Evolutionary conservation across 1,284 basidiomycete genomes (phyloP), one percentile per base, ranked within the genome.

Genomic region (Agaricales sp.): DNA sequence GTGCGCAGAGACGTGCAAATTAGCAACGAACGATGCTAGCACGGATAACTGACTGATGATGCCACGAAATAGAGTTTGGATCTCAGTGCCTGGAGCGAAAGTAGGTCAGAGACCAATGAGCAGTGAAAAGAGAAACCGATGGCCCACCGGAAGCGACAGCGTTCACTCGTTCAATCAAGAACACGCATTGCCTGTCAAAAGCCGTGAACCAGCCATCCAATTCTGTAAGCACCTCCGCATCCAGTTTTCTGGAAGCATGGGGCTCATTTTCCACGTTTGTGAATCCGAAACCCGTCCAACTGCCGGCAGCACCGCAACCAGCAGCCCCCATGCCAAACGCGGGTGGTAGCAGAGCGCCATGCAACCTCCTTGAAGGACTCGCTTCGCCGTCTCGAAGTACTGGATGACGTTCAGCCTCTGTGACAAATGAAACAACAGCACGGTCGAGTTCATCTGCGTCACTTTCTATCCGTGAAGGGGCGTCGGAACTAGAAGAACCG

Each of bases 251-350:
- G 16, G n/a, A n/a, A 8, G 39, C 39, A n/a, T 11, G 8, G 4
- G 39, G 16, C 39, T 41, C 39, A 6, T 68, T 68, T 23, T 77
- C 73, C 41, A 73, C 71, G 22, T 74, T 60, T 19, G 75, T 68
- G 26, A 85, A 89, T 22, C 87, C 87, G 54, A 87, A 83, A n/a
- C 87, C 87, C 57, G 77, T 85, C 87, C 86, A 89, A 21, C 67
- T 66, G 3, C 73, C 85, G 22, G 71, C 84, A 48, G 71, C 67
- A 4, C 87, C 86, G 11, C 79, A 81, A 16, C 86, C 87, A 46
- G 84, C 74, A 22, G 87, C 67, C n/a, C 85, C 84, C 14, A 78
- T 63, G 1, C 87, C 87, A 48, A 90, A 63, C 54, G 83, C 77
- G 3, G 68, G 64, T 0, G 81, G 73, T n/a, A 71, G 69, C 56